phyloP scores from a whole-genome alignment of 106 monocot genomes.

The Dioscorea dumetorum region DNA sequence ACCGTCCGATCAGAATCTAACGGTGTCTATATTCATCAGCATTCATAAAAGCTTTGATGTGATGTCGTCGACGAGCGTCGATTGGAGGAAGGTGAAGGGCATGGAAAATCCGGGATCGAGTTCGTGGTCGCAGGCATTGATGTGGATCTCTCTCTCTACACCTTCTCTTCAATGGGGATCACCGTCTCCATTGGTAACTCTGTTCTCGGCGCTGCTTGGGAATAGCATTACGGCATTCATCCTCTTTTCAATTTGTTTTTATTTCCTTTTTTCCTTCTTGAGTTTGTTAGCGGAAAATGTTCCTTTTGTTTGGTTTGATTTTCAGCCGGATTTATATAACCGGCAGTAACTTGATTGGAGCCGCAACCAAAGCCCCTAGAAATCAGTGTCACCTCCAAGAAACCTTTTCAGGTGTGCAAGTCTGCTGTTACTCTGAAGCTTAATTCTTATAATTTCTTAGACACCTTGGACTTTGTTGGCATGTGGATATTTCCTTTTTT shows the following conservation, averaged over 20 bases:
- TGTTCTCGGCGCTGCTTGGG: conserved; percentile 84
- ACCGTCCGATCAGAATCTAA: no score
- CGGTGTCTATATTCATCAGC: no score
- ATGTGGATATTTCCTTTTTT: no score
- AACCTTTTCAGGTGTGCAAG: conserved; percentile 67
- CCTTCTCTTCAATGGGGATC: conserved; percentile 67
- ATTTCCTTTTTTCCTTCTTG: no score
- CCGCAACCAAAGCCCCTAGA: conserved; percentile 77
- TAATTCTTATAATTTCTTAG: no score
- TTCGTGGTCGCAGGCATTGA: conserved; percentile 74
- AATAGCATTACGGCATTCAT: neutral
- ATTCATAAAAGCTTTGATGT: no score
- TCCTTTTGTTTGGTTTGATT: neutral
- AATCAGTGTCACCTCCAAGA: conserved; percentile 85
- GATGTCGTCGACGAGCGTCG: no score
- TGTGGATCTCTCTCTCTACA: conserved; percentile 88
- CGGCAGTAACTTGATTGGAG: conserved; percentile 83
- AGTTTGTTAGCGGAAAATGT: no score
- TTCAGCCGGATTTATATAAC: conserved; percentile 77
- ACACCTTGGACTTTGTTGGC: no score
- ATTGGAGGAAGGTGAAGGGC: no score
- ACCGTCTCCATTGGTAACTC: conserved; percentile 67
- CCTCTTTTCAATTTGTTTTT: no score
- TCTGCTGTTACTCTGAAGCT: no score
- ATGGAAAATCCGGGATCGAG: conserved; percentile 28